Base-by-base conservation (phyloP, 2,329 filamentous ascomycete species). In the Seiridium unicorne region DNA sequence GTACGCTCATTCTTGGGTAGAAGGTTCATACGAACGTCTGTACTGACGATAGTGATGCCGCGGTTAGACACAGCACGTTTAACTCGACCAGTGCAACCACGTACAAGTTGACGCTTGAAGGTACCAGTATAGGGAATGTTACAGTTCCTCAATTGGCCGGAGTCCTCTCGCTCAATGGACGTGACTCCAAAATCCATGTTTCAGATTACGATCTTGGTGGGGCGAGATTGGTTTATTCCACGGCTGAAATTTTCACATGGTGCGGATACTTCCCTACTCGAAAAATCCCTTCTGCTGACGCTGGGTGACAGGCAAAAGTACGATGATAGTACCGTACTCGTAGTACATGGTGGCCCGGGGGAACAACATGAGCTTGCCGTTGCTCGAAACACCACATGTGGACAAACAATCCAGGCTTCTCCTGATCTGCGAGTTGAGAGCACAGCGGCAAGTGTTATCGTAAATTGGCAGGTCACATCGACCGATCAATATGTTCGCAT, bases 161-260 rank as follows among this genome's bases (percentile, higher is more conserved):
- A 10, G 59, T 63, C 13, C 57, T 69, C 3, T 55, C 61, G 6
- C 60, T 68, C 13, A 67, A 62, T 44, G 84, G 88, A 0, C 77
- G 88, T 31, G 89, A 91, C 68, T 89, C 87, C 0, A 90, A 85
- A 73, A 81, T 89, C 47, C 85, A 89, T 66, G 83, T 91, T 3
- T 86, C 82, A 0, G 86, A 91, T 64, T 91, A 91, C 61, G 77
- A 83, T 10, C 73, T 91, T 51, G 86, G 85, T 0, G 80, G 81
- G n/a, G 73, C 77, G 4, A 83, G 77, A 1, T 68, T 92, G 13
- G 70, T 90, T 1, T 92, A 91, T 72, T 90, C 86, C 0, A 88
- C 89, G 2, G 87, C 86, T 0, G 89, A 92, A 66, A 83, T 91
- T 32, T 85, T 88, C 62, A 90, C 87, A 0, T 89, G 87, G 84